Evolutionary conservation across 441 rosid species (phyloP), one percentile per base, ranked within the genome.

Genomic region (Eutrema salsugineum): DNA sequence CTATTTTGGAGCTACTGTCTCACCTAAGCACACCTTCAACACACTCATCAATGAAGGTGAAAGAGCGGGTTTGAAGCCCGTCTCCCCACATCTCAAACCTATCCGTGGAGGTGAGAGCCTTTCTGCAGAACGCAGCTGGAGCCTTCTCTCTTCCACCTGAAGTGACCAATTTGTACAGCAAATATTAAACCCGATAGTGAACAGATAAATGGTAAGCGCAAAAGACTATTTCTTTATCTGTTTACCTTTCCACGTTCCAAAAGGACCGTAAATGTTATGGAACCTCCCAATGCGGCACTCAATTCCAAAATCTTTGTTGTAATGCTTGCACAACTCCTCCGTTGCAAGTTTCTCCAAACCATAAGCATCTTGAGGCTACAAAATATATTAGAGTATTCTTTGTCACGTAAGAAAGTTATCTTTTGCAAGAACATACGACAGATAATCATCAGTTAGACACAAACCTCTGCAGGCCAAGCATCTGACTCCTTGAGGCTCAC

Each of bases 11-110:
- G 27, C 15, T 51, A 43, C 61, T 14, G 65, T 6, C 43, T 79
- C 68, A 90, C 99, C 98, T 86, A 53, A 95, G 97, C 8, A 94
- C 98, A 69, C 99, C 98, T 82, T 94, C 99, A 10, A 94, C 97
- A 2, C 99, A 94, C 77, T 94, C 99, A 77, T 94, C 99, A 10
- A 92, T 92, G 86, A 94, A 94, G 66, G 99, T 94, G 77, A 94
- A 94, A 5, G 99, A 94, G 69, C 99, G 94, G 66, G 98, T 94
- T 48, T 92, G 99, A 71, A 85, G 91, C 47, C 99, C 99, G 54
- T 94, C 99, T 75, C 99, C 99, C 99, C 99, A 94, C 97, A 94
- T 92, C 88, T 92, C 99, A 20, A 94, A 94, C 84, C 82, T 90
- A 70, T 94, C 99, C 0, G 72, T 72, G 8, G 99, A 82, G 16